Conservation (phyloP, 1,284 basidiomycete species). For the Ganoderma resinaceum region DNA sequence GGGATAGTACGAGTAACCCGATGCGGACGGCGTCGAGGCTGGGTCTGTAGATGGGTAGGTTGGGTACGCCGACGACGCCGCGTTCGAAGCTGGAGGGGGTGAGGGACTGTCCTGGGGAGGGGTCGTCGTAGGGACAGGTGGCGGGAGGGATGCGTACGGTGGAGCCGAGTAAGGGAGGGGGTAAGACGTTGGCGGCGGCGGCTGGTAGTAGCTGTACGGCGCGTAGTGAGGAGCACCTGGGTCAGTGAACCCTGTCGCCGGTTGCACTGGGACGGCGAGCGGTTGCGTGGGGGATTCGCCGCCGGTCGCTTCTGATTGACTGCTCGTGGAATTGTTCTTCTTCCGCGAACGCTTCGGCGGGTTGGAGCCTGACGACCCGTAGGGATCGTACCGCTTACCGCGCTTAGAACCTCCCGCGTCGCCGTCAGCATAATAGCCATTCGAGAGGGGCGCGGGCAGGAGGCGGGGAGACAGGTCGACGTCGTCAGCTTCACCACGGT, state of each 20-base stretch:
- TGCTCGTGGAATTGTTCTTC: constrained; percentile 35
- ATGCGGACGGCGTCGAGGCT: constrained; percentile 7
- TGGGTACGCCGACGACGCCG: constrained; percentile 22
- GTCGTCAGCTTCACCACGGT: constrained; percentile 82
- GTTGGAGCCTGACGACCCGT: constrained; percentile 34
- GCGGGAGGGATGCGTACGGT: constrained; percentile 31
- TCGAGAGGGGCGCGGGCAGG: constrained; percentile 55
- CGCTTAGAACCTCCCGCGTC: constrained; percentile 48
- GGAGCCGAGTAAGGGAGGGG: constrained; percentile 35
- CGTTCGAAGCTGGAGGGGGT: constrained; percentile 27
- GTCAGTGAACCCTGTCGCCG: constrained; percentile 33
- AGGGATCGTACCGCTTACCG: constrained; percentile 62
- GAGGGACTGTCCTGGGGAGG: constrained; percentile 38
- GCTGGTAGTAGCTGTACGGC: constrained; percentile 38
- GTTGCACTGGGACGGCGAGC: constrained; percentile 30
- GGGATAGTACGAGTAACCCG: constrained; percentile 28
- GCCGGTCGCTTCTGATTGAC: constrained; percentile 32
- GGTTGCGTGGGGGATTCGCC: constrained; percentile 31
- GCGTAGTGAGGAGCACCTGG: constrained; percentile 28
- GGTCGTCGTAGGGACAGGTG: constrained; percentile 28
- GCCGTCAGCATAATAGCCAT: constrained; percentile 56
- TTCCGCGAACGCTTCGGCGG: constrained; percentile 42
- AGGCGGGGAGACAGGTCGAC: constrained; percentile 55
- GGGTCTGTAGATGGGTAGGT: constrained; percentile 21
- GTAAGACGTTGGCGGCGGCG: constrained; percentile 21